These are phyloP conservation scores for Narthecium ossifragum DNA, from an alignment of 106 monocot species.

Conservation along the genomic window DNA sequence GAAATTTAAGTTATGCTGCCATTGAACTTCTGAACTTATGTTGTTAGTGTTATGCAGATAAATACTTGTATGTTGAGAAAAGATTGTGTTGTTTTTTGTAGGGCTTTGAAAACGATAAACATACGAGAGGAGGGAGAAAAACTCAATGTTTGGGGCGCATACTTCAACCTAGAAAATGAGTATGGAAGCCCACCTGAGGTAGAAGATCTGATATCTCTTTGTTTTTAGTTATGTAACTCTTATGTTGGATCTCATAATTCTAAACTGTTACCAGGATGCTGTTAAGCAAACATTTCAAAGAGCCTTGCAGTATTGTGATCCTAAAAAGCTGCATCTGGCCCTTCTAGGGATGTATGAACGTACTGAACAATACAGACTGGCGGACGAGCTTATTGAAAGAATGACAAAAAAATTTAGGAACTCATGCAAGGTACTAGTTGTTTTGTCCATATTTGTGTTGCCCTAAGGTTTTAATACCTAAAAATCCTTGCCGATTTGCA, in stretches of 20 bases:
- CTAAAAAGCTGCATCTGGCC: slow-evolving; percentile 76
- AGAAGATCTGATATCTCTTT: not conserved
- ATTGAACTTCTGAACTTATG: too few relatives aligned
- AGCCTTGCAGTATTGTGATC: slow-evolving; percentile 83
- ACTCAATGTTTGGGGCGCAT: slow-evolving; percentile 94
- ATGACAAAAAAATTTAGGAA: slow-evolving; percentile 79
- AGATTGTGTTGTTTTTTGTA: slow-evolving; percentile 23
- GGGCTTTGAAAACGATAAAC: slow-evolving; percentile 85
- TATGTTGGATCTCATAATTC: not conserved
- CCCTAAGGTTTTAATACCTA: too few relatives aligned
- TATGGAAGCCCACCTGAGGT: slow-evolving; percentile 86
- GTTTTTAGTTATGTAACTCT: not conserved
- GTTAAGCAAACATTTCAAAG: slow-evolving; percentile 71
- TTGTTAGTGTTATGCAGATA: too few relatives aligned
- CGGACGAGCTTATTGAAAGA: slow-evolving; percentile 68
- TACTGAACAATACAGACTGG: slow-evolving; percentile 56
- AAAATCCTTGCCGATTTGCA: slow-evolving; percentile 14
- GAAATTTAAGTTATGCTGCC: too few relatives aligned
- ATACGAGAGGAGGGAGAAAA: slow-evolving; percentile 86
- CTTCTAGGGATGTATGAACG: slow-evolving; percentile 81
- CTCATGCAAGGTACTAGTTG: slow-evolving; percentile 70
- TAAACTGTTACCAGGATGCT: slow-evolving; percentile 47
- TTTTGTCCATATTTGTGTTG: too few relatives aligned
- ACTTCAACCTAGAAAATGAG: slow-evolving; percentile 89
- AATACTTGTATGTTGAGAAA: too few relatives aligned